phyloP scores from a whole-genome alignment of 1,284 basidiomycete genomes.

The Porphyrellus sp. region DNA sequence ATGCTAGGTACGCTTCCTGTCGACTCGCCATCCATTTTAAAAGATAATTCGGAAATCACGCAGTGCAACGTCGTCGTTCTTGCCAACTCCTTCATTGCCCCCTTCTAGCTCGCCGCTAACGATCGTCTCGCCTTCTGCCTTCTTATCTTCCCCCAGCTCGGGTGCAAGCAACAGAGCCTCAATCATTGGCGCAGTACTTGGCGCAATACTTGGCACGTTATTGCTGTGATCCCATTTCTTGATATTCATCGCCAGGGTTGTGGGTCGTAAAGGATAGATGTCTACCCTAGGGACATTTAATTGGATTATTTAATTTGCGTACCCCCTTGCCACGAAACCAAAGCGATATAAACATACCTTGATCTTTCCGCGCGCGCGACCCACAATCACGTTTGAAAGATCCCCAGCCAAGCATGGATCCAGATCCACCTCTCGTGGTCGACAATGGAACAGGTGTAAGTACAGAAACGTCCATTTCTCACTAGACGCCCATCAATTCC shows the following conservation, averaged over 20 bases:
- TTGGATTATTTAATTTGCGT: neutral
- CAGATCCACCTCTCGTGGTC: conserved; percentile 80
- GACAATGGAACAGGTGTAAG: conserved; percentile 97
- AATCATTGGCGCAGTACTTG: conserved; percentile 17
- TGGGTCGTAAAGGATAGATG: neutral
- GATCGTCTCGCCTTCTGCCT: conserved; percentile 25
- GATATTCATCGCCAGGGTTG: conserved; percentile 3
- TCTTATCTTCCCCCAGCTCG: conserved; percentile 6
- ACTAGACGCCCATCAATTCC: conserved; percentile 6
- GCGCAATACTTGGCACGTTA: conserved; percentile 14
- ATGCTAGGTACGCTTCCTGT: conserved; percentile 38
- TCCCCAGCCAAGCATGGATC: conserved; percentile 48
- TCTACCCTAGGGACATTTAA: neutral
- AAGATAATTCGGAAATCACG: neutral
- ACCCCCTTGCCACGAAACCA: conserved; percentile 1
- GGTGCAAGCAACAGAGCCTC: conserved; percentile 5
- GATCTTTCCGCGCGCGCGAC: neutral
- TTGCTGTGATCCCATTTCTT: conserved; percentile 1
- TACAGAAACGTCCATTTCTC: conserved; percentile 36
- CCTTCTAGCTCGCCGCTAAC: conserved; percentile 38
- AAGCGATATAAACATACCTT: conserved; percentile 18
- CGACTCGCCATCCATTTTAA: neutral
- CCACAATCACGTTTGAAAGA: neutral
- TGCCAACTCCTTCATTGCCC: conserved; percentile 43
- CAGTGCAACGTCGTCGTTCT: conserved; percentile 40